Base-by-base conservation (phyloP, 148 eudicot genomes). In the Cornus suecica region DNA sequence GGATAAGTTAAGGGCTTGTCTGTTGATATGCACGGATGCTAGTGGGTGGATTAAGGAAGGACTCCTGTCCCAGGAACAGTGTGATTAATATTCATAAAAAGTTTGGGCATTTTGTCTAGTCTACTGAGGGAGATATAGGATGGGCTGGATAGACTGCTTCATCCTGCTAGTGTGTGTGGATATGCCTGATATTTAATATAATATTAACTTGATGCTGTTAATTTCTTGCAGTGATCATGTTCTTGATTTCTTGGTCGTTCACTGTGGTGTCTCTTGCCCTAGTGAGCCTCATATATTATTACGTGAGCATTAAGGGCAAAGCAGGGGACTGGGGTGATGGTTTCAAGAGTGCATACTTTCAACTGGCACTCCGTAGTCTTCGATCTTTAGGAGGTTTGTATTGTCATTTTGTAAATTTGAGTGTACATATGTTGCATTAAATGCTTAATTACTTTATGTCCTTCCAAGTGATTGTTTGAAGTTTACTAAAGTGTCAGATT, bases 251-350 rank as follows among this genome's bases (percentile, higher is more conserved):
- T 32, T 95, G 99, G 99, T 79, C 92, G 48, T 95, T 95, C 86
- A 93, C 99, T 15, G 86, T 95, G 85, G 85, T 95, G 78, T 90
- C 99, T 78, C 83, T 95, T 63, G 98, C 99, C 73, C 92, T 95
- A 65, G 99, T 93, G 28, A 90, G 93, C 79, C 97, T 95, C 82
- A 93, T 95, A 71, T 95, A 95, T 83, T 89, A 95, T 77, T 95
- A 95, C 74, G 99, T 95, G 74, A 87, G 97, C 82, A 72, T 95
- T 72, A 95, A 95, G 83, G 99, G 99, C 52, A 95, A 95, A 84
- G 98, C 99, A 74, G 99, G 99, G 61, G 99, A 95, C 82, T 95
- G 99, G 99, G 99, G 99, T 29, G 99, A 95, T 82, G 99, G 99
- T 72, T 93, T 95, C 87, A 95, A 95, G 83, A 95, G 99, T 86